Conservation (phyloP, 192 early-diverging fungal genomes). For the Umbelopsis ramanniana region DNA sequence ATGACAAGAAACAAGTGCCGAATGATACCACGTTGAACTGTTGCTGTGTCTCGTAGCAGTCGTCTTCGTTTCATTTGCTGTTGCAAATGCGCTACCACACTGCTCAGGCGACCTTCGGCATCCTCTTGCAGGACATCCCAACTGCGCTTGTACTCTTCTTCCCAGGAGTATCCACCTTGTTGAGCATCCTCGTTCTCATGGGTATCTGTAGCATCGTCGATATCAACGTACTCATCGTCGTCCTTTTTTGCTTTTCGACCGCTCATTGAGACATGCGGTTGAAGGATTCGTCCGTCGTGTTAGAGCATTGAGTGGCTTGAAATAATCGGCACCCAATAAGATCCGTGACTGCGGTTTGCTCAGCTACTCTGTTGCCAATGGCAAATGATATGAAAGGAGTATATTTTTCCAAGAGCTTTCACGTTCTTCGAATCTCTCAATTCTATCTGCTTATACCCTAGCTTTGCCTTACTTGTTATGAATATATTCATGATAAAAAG, state of each 20-base stretch:
- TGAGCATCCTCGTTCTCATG: slow-evolving; percentile 43
- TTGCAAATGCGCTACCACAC: slow-evolving; percentile 74
- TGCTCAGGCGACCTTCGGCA: slow-evolving; percentile 79
- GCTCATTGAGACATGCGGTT: slow-evolving; percentile 10
- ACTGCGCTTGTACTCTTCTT: slow-evolving; percentile 93
- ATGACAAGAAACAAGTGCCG: slow-evolving; percentile 83
- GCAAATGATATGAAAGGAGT: too few species aligned
- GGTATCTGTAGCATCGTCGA: slow-evolving; percentile 55
- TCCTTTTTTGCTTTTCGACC: slow-evolving; percentile 15
- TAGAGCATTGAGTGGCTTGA: neutral
- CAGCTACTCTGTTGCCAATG: too few species aligned
- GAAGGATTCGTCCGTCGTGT: neutral
- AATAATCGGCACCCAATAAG: neutral
- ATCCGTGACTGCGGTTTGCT: neutral
- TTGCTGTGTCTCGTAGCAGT: slow-evolving; percentile 69
- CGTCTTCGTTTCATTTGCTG: slow-evolving; percentile 71
- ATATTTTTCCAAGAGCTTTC: too few species aligned
- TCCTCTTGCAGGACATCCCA: slow-evolving; percentile 96
- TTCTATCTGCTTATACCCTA: too few species aligned
- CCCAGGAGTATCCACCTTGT: slow-evolving; percentile 86
- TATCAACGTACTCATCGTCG: slow-evolving; percentile 59
- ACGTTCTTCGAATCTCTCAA: too few species aligned
- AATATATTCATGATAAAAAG: too few species aligned
- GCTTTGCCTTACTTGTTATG: too few species aligned
- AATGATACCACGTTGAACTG: slow-evolving; percentile 81